phyloP scores from a whole-genome alignment of 164 flowering plant species.

The Amborella trichopoda region DNA sequence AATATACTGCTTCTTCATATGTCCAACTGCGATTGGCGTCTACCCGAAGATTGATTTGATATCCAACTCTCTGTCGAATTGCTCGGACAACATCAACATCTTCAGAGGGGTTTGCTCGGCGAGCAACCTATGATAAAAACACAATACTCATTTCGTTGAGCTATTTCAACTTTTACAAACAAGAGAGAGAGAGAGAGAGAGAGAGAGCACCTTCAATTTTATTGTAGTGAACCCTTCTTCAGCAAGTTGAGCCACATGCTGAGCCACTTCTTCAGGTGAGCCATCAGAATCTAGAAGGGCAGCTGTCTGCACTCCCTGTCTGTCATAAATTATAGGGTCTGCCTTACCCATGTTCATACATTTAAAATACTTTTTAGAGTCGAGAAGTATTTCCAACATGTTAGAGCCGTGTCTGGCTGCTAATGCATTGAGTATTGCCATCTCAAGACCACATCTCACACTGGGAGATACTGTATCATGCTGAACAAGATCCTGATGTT shows the following conservation, averaged over 20 bases:
- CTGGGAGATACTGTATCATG: constrained; percentile 72
- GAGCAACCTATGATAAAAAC: constrained; percentile 52
- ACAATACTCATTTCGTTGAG: too few species aligned
- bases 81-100: constrained; percentile 69
- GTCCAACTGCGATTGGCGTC: constrained; percentile 94
- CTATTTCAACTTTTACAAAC: too few species aligned
- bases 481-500: constrained; percentile 21
- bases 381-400: constrained; percentile 35
- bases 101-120: constrained; percentile 46
- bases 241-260: constrained; percentile 44
- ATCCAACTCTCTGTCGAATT: constrained; percentile 57
- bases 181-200: too few species aligned
- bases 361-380: constrained; percentile 2
- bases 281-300: constrained; percentile 77
- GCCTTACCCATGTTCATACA: constrained; percentile 12
- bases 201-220: constrained; percentile 87
- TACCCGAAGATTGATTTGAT: constrained; percentile 47
- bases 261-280: constrained; percentile 58
- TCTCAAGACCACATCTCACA: constrained; percentile 91
- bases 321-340: constrained; percentile 10
- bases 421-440: constrained; percentile 84
- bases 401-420: constrained; percentile 45
- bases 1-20: constrained; percentile 56
- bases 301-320: constrained; percentile 46
- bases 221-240: constrained; percentile 78